Percentiles rank a stretch among this genome's conserved stretches.
phyloP scores from a whole-genome alignment of 352 stramenopile species.

The Phytopythium litorale region DNA sequence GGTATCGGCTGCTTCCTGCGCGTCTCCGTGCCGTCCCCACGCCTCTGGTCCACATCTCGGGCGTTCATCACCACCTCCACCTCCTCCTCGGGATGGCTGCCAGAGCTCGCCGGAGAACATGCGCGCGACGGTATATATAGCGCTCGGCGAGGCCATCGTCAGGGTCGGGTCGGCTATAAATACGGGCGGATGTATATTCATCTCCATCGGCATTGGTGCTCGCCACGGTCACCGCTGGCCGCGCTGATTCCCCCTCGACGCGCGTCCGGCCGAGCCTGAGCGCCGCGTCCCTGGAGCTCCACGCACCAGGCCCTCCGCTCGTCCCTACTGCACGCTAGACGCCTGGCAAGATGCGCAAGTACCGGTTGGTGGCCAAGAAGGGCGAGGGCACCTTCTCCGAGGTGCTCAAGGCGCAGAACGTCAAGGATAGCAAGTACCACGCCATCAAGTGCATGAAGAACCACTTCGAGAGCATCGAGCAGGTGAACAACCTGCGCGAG shows the following conservation, averaged over 20 bases:
- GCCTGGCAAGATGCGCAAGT: slow-evolving; percentile 79
- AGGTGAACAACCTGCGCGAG: slow-evolving; percentile 96
- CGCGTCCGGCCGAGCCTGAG: background rate
- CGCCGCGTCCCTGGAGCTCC: background rate
- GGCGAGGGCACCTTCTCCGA: slow-evolving; percentile 96
- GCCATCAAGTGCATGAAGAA: slow-evolving; percentile 99
- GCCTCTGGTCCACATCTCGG: background rate
- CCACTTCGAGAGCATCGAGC: slow-evolving; percentile 94
- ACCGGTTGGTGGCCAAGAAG: slow-evolving; percentile 93
- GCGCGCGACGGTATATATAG: background rate
- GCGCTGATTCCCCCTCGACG: background rate
- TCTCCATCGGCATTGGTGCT: background rate
- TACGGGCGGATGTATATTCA: background rate
- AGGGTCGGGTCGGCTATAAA: background rate
- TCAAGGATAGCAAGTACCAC: slow-evolving; percentile 93
- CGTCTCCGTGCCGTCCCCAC: background rate
- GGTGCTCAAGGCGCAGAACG: slow-evolving; percentile 91
- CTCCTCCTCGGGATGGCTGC: background rate
- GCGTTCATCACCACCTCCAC: background rate
- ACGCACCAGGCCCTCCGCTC: background rate
- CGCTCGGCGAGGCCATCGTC: background rate
- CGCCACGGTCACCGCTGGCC: background rate
- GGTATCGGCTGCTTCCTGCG: background rate
- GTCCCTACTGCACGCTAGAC: background rate
- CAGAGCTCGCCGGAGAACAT: background rate